Evolutionary conservation across 2,329 filamentous ascomycete species (phyloP).

Genomic region (Dryadomyces quercivorus): DNA sequence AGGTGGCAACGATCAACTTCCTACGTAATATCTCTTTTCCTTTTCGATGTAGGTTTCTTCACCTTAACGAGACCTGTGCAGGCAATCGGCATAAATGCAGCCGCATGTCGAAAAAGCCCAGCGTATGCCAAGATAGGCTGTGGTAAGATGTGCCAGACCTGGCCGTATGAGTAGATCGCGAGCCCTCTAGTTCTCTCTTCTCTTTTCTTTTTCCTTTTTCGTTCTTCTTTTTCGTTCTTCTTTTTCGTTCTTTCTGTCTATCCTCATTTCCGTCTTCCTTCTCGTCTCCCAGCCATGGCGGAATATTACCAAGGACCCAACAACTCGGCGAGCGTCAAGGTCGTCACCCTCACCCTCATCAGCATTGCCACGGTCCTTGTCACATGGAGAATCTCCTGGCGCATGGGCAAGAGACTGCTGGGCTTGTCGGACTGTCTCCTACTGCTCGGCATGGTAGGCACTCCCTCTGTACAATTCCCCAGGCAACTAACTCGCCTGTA

Average conservation of each 20-base stretch:
- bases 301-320: slow-evolving; percentile 3
- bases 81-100: too few relatives aligned
- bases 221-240: background rate
- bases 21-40: too few relatives aligned
- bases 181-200: background rate
- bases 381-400: slow-evolving; percentile 1
- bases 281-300: background rate
- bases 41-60: too few relatives aligned
- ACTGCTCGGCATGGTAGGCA: background rate
- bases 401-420: background rate
- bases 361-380: background rate
- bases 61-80: too few relatives aligned
- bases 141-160: too few relatives aligned
- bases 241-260: background rate
- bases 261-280: background rate
- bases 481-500: background rate
- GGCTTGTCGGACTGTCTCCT: background rate
- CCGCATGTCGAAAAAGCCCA: too few relatives aligned
- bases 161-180: too few relatives aligned
- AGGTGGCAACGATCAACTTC: too few relatives aligned
- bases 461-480: too few relatives aligned
- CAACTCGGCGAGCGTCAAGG: slow-evolving; percentile 1
- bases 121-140: too few relatives aligned
- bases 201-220: background rate
- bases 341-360: background rate